Conservation (phyloP, 108 stramenopile species). For the Skeletonema tropicum region DNA sequence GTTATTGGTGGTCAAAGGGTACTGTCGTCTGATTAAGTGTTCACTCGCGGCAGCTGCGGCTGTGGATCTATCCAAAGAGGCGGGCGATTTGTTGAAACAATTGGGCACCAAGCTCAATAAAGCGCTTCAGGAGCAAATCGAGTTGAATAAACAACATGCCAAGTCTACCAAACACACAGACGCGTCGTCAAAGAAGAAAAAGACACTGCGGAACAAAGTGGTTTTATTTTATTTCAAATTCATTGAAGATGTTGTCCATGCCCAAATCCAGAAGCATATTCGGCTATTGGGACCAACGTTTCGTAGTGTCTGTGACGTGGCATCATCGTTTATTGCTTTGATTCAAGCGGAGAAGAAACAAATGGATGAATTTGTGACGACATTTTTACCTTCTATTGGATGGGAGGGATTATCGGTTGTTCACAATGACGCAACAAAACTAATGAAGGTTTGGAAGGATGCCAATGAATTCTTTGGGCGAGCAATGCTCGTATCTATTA, state of each 20-base stretch:
- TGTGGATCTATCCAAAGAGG: background rate
- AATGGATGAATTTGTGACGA: constrained; percentile 1
- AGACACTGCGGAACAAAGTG: constrained; percentile 6
- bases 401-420: constrained; percentile 19
- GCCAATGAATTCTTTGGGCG: constrained; percentile 14
- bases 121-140: constrained; percentile 17
- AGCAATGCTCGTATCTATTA: constrained; percentile 6
- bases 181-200: background rate
- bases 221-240: constrained; percentile 16
- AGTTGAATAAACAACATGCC: background rate
- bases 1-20: constrained; percentile 9
- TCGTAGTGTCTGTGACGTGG: constrained; percentile 19
- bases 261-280: constrained; percentile 2
- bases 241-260: constrained; percentile 3
- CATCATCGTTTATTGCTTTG: constrained; percentile 18
- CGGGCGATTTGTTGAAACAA: constrained; percentile 15
- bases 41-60: background rate
- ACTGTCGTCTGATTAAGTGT: constrained; percentile 25
- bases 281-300: constrained; percentile 16
- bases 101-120: constrained; percentile 20
- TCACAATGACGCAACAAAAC: constrained; percentile 17
- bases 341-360: constrained; percentile 13
- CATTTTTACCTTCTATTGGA: constrained; percentile 20
- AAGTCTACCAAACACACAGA: background rate
- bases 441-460: constrained; percentile 13